Base-by-base conservation (phyloP, 495 filamentous ascomycete genomes). In the Amorphotheca resinae region DNA sequence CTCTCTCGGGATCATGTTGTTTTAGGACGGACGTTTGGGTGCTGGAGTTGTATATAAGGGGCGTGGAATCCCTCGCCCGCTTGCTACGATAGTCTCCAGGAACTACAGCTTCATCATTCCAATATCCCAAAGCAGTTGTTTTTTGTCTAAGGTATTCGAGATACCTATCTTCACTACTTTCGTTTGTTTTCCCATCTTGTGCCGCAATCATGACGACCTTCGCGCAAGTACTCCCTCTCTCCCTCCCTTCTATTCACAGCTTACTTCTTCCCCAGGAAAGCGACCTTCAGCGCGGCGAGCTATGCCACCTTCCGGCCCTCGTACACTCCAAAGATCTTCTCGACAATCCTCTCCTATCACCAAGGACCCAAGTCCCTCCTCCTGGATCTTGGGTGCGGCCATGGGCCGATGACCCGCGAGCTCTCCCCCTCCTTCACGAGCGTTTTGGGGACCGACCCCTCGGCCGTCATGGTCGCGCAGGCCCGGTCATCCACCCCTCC, bases 221-320 rank as follows among this genome's bases (percentile, higher is more conserved):
- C 48, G 61, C 66, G 67, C 59, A 54, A 54, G 48, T 46, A 20
- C 36, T 22, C 50, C 42, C 30, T 52, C 50, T 22, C 34, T 5
- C 33, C 12, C 26, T 22, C 26, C 9, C 42, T 12, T 37, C 14
- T 16, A 35, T 8, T 20, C 18, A 28, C 37, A 26, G 40, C 41
- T 41, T 37, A 48, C 22, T 38, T 11, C 7, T 32, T 28, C 11
- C 11, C 40, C 56, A 67, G 67, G 38, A 64, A 70, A 50, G 55
- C 61, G 20, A 64, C 59, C 26, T 82, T 74, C 56, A 69, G 68
- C 28, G 70, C 72, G 26, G 54, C 63, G 30, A 59, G 64, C 22
- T 80, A 80, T 49, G 76, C 78, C 9, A 55, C 72, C 43, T 76
- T 77, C 62, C 74, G 77, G 18, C 78, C 77, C n/a, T 55, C 64